These are phyloP conservation scores for Carex arenaria DNA, from an alignment of 202 grass and related monocot genomes.

Conservation along the genomic window DNA sequence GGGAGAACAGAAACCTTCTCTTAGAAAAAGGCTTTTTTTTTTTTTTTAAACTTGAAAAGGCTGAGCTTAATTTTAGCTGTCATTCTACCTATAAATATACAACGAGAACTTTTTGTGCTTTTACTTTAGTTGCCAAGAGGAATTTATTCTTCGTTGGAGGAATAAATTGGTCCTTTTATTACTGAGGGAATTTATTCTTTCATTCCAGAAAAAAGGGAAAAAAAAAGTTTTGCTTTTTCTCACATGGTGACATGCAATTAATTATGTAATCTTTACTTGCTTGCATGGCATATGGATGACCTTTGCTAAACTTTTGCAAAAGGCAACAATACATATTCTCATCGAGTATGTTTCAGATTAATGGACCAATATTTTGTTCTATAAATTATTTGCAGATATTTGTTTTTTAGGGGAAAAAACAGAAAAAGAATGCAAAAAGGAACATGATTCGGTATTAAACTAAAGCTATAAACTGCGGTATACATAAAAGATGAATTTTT, in stretches of 20 bases:
- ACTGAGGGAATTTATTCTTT: slow-evolving; percentile 20
- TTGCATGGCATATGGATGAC: background rate
- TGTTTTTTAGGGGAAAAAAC: background rate
- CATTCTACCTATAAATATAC: background rate
- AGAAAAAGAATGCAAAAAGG: background rate
- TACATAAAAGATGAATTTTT: background rate
- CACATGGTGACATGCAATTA: slow-evolving; percentile 23
- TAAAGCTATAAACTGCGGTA: background rate
- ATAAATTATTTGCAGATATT: background rate
- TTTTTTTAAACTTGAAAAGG: background rate
- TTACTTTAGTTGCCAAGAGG: background rate
- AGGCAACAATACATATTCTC: background rate
- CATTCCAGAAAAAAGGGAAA: background rate
- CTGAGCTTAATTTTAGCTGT: background rate
- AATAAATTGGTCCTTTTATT: slow-evolving; percentile 21
- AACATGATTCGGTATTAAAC: background rate
- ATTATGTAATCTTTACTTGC: slow-evolving; percentile 6
- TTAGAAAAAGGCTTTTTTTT: background rate
- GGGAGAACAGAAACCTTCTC: background rate
- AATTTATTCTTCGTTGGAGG: slow-evolving; percentile 19
- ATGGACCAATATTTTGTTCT: background rate
- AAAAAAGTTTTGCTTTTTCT: slow-evolving; percentile 2
- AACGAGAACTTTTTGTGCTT: background rate
- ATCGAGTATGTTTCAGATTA: background rate
- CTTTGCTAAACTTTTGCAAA: slow-evolving; percentile 6